Evolutionary conservation across 2,329 filamentous ascomycete genomes (phyloP).

Genomic region (Rutstroemia sp.): DNA sequence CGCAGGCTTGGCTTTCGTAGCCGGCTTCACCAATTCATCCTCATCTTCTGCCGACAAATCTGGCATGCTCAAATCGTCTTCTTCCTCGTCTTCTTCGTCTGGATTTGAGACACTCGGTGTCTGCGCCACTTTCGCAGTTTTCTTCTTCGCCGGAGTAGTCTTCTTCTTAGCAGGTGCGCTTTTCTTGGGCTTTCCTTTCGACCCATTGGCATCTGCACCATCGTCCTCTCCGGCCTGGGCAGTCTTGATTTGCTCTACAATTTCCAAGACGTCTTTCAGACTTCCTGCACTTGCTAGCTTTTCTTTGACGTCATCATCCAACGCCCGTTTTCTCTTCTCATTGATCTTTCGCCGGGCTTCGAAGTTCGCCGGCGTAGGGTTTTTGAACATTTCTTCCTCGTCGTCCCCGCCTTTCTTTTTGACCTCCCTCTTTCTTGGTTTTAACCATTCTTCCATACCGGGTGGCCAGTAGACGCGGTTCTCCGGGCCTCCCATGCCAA

Average conservation of each 20-base stretch:
- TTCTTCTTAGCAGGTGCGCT: constrained; percentile 17
- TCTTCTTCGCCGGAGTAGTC: constrained; percentile 25
- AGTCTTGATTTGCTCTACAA: constrained; percentile 20
- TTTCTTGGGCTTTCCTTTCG: constrained; percentile 11
- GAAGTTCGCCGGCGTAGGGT: constrained; percentile 26
- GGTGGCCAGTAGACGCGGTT: constrained; percentile 84
- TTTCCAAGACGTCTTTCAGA: constrained; percentile 23
- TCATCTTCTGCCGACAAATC: constrained; percentile 33
- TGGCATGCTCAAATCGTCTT: constrained; percentile 31
- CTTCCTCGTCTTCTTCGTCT: constrained; percentile 21
- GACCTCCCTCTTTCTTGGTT: constrained; percentile 66
- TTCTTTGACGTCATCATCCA: constrained; percentile 17
- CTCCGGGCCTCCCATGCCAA: constrained; percentile 80
- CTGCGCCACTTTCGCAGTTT: background rate
- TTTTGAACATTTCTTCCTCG: constrained; percentile 28
- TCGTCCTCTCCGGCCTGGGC: background rate
- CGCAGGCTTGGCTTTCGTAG: constrained; percentile 6
- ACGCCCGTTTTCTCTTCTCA: constrained; percentile 15
- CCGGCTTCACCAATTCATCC: constrained; percentile 2
- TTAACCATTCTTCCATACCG: constrained; percentile 85
- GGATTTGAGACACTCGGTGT: background rate
- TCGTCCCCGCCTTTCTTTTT: constrained; percentile 38
- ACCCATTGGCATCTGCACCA: constrained; percentile 3
- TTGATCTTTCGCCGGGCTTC: constrained; percentile 20
- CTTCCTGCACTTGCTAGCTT: constrained; percentile 16